These are phyloP conservation scores for Dipteronia sinensis DNA, from an alignment of 345 rosid species.

Conservation along the genomic window DNA sequence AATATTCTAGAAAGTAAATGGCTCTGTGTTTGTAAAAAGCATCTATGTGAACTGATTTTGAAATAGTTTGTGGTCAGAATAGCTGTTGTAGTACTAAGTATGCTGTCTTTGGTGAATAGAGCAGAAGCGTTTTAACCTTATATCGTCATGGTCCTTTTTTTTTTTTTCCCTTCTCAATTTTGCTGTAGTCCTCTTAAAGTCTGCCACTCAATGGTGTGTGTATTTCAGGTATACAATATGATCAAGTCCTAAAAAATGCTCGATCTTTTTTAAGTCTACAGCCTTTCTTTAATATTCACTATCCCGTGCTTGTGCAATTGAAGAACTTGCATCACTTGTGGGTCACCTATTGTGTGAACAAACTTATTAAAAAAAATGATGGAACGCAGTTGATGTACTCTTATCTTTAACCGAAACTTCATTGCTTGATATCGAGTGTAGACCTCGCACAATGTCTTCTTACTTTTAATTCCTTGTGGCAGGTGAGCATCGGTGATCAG, in stretches of 20 bases:
- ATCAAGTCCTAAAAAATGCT: not conserved
- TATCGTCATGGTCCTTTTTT: not conserved
- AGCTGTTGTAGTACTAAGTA: not conserved
- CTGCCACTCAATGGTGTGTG: too few species aligned
- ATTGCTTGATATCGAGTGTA: not conserved
- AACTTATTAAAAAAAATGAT: not conserved
- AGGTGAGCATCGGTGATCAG: slow-evolving; percentile 89
- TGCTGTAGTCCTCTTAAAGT: not conserved
- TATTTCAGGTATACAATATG: not conserved
- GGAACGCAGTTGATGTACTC: too few species aligned
- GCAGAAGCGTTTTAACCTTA: not conserved
- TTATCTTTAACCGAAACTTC: too few species aligned
- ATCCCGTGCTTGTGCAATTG: not conserved
- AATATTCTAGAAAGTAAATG: not conserved
- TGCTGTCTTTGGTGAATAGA: not conserved
- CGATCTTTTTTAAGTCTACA: not conserved
- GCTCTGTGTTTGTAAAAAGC: not conserved
- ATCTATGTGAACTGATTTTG: not conserved
- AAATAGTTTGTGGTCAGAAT: not conserved
- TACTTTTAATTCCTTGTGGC: slow-evolving; percentile 14
- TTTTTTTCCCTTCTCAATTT: not conserved
- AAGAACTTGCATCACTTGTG: not conserved
- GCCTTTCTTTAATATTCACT: not conserved
- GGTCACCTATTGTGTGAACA: not conserved
- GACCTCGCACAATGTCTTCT: not conserved